Base-by-base conservation (phyloP, 306 rosid genomes). In the Carpinus viminea region DNA sequence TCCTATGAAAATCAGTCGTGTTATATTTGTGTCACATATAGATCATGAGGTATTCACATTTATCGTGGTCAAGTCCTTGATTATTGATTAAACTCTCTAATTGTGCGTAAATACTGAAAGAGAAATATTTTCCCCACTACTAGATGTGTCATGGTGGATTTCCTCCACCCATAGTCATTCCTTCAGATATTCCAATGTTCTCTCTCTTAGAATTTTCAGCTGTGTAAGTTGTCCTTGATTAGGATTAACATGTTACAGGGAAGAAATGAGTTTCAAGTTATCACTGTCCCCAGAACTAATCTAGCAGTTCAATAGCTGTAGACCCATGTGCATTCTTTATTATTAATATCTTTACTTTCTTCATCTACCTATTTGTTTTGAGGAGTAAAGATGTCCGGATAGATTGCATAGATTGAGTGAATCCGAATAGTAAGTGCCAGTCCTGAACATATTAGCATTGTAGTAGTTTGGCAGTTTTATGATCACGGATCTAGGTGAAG, bases 401-500 rank as follows among this genome's bases (percentile, higher is more conserved):
- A 13, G 38, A 31, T 26, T 28, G 68, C 68, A 28, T 61, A 18
- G n/a, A 53, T 53, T 85, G 57, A 24, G 65, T 70, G 4, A 20
- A 74, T 68, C 28, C 68, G 61, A 21, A 73, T 77, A 11, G 50
- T 45, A 45, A 62, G 68, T 74, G 77, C 71, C 43, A 20, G 13
- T 52, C 52, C 57, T 69, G 71, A 64, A 74, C 50, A 47, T 26
- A 81, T 43, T 34, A 57, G 77, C 52, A 13, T 73, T 31, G 56
- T 54, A 51, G 57, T 38, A 53, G 61, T 47, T 43, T 8, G 26
- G 8, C 52, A 13, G n/a, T 77, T 72, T 46, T 38, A 77, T n/a
- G 57, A 45, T 12, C 61, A 72, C 9, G 68, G 76, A 74, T 66
- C 85, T 47, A 84, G 53, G 53, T 56, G 36, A 76, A 76, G 79